A percentile compares a stretch with the other conserved stretches of the same genome.
phyloP scores from a whole-genome alignment of 176 grass and related monocot genomes.

The Echinochloa phyllopogon region DNA sequence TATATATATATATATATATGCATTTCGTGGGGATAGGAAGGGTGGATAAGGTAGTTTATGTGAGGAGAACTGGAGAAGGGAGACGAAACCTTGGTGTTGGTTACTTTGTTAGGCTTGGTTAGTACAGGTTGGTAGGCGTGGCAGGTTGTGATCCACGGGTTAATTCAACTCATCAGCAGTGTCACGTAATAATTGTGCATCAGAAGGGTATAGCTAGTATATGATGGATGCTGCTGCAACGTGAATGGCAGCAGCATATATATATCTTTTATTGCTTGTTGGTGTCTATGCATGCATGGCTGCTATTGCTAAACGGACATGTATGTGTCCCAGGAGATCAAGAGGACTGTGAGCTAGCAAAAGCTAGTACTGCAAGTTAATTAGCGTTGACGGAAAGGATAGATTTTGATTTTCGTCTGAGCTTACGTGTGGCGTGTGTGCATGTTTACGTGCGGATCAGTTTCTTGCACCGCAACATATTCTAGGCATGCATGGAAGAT shows the following conservation, averaged over 20 bases:
- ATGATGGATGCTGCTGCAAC: neutral
- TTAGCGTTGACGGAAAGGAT: slow-evolving; percentile 1
- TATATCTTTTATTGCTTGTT: neutral
- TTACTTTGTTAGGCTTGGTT: slow-evolving; percentile 22
- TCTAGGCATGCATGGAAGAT: neutral
- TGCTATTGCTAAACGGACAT: slow-evolving; percentile 15
- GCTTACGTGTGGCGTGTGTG: slow-evolving; percentile 7
- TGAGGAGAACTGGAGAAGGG: neutral
- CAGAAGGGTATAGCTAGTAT: neutral
- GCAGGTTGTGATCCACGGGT: slow-evolving; percentile 24
- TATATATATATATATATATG: neutral
- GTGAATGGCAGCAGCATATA: neutral
- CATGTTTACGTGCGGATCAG: neutral
- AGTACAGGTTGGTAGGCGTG: slow-evolving; percentile 36
- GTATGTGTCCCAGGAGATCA: neutral
- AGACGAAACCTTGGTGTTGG: neutral
- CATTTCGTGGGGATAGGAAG: slow-evolving; percentile 9
- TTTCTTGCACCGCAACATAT: neutral
- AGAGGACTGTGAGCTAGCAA: neutral
- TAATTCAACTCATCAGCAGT: neutral
- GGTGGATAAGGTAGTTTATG: slow-evolving; percentile 47
- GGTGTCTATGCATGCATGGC: neutral
- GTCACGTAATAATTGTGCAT: neutral
- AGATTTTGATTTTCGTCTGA: neutral
- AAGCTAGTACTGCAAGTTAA: neutral